These are phyloP conservation scores for Colletotrichum eleusines DNA, from an alignment of 2,329 filamentous ascomycete species.

Conservation along the genomic window DNA sequence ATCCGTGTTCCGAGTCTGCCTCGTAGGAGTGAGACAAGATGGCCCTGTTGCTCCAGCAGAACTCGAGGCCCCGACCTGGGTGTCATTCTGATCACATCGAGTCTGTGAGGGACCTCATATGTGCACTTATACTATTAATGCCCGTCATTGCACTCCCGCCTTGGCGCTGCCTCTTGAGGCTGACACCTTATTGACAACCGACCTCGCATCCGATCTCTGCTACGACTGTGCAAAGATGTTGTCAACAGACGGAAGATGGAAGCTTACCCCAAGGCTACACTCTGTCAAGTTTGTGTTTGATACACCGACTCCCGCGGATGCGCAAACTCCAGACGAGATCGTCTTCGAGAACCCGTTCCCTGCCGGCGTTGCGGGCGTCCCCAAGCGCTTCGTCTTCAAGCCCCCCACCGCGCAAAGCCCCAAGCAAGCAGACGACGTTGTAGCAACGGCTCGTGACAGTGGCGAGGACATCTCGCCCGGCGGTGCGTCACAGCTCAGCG, in stretches of 20 bases:
- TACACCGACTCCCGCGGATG: background rate
- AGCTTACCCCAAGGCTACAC: slow-evolving; percentile 24
- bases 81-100: background rate
- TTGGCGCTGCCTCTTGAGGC: background rate
- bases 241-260: slow-evolving; percentile 18
- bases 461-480: background rate
- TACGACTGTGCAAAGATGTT: background rate
- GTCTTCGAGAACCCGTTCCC: slow-evolving; percentile 31
- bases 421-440: background rate
- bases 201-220: background rate
- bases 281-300: slow-evolving; percentile 38
- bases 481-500: no score
- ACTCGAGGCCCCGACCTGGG: background rate
- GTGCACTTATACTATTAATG: slow-evolving; percentile 1
- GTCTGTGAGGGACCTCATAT: no score
- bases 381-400: slow-evolving; percentile 22
- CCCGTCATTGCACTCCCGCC: background rate
- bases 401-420: background rate
- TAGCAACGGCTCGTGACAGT: background rate
- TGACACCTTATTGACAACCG: no score
- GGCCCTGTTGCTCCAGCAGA: background rate
- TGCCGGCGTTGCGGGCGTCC: slow-evolving; percentile 5
- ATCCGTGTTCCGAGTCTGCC: background rate
- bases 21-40: background rate
- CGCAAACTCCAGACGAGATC: slow-evolving; percentile 13